Evolutionary conservation across 1,284 basidiomycete species (phyloP), one percentile per base, ranked within the genome.

Genomic region (Singerocomus rubriflavus): DNA sequence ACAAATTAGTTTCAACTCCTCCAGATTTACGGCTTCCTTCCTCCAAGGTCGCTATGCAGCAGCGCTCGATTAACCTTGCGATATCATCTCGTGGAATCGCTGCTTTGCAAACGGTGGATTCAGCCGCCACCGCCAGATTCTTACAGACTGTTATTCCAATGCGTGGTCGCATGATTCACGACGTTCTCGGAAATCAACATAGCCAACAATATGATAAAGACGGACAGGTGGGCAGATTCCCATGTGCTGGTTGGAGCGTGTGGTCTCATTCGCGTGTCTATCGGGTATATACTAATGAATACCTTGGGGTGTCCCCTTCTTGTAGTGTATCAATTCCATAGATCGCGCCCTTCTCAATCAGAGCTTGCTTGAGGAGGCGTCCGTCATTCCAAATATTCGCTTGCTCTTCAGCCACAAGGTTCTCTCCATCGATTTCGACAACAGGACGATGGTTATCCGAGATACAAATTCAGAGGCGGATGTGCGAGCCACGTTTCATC

Each of bases 111-210:
- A 82, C 84, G 45, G 82, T 98, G 58, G 86, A 93, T 70, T 78
- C 87, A 26, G 79, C 77, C 33, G 77, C 89, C 44, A 85, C 89
- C 26, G 78, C 85, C 54, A 76, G 84, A 50, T 89, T 98, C 60
- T 72, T 97, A 57, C 71, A 84, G 56, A 79, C 85, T 39, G 86
- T 87, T 27, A 93, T 98, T 69, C 94, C 95, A 55, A 97, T 99
- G 93, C 84, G 81, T 55, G 93, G 91, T 30, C 80, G 97, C 47
- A 97, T 98, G 93, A 94, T 99, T 58, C 96, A 99, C 73, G 82
- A 84, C 65, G 63, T 70, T 50, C 73, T 81, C 59, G 89, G 91
- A 50, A 77, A 75, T 58, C 75, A 81, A 57, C 80, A 91, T 62
- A 91, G 89, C 60, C 94, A 96, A 73, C 71, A 77, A 41, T 98